Evolutionary conservation across 805 yeast species (phyloP), one percentile per base, ranked within the genome.

Genomic region (Yarrowia sp.): DNA sequence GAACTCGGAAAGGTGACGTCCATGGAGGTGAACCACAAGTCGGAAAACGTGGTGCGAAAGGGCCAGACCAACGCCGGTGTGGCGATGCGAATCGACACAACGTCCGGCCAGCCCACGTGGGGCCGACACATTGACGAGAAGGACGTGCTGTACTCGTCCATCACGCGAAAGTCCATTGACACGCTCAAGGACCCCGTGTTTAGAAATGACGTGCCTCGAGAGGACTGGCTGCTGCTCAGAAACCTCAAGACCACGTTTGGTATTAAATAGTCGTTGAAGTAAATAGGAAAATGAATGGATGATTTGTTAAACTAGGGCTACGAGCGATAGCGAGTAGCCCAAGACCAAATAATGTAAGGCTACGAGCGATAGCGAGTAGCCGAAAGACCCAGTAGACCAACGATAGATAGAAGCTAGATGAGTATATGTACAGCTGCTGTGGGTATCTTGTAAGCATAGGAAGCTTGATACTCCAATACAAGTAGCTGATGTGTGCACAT

Each of bases 141-240:
- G 66, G 99, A 95, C 77, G 82, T 84, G 51, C 81, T 95, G 74
- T 95, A 92, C 79, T 93, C 99, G n/a, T 82, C 89, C 79, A 84
- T 95, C 69, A 75, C 95, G 11, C 86, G 99, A 82, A 89, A 82
- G 77, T 89, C 97, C 39, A 92, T 95, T 71, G 98, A 95, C 76
- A 89, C 96, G n/a, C 85, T 95, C 83, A 95, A 95, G 80, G 99
- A 95, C 73, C 96, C 97, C 45, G 98, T 98, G 4, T 95, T 95
- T 86, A 86, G 99, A 78, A 93, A 90, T 72, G 85, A 90, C 67
- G 99, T 95, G 68, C 82, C 93, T 53, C 87, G 97, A 77, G 96
- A 92, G 55, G 99, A 95, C 77, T 95, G 99, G 99, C 74, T 93
- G 67, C 82, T 95, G 76, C 82, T 95, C 73, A 90, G 89, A 81